These are phyloP conservation scores for Penstemon newberryi DNA, from an alignment of 257 asterid genomes.

Conservation along the genomic window DNA sequence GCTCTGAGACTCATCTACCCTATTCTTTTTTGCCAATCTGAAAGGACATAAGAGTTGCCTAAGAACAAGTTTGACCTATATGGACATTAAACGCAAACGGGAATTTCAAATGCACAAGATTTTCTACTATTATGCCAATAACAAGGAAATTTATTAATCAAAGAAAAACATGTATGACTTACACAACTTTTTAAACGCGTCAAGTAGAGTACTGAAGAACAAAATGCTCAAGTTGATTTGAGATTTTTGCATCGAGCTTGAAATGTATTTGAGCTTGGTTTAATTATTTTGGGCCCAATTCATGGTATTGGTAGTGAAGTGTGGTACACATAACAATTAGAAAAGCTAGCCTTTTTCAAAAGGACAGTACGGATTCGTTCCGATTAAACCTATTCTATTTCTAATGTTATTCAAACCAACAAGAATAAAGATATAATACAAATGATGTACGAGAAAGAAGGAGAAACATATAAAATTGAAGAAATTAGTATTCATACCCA, in stretches of 20 bases:
- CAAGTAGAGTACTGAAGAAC: too few relatives aligned
- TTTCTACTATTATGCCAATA: background rate
- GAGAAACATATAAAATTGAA: background rate
- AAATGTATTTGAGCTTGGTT: too few relatives aligned
- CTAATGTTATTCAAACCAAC: background rate
- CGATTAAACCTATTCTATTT: background rate
- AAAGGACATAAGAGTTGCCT: constrained; percentile 23
- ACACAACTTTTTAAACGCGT: background rate
- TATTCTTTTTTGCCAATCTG: constrained; percentile 50
- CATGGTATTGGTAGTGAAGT: too few relatives aligned
- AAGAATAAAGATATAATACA: background rate
- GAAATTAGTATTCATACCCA: constrained; percentile 40
- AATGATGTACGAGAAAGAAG: background rate
- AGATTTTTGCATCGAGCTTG: too few relatives aligned
- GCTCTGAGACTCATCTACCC: constrained; percentile 77
- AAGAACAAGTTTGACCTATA: constrained; percentile 23
- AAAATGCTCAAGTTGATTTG: too few relatives aligned
- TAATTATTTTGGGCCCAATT: too few relatives aligned
- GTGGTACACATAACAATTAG: constrained; percentile 2
- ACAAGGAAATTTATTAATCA: background rate
- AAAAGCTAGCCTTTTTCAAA: constrained; percentile 1
- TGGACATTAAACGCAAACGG: background rate
- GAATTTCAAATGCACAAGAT: constrained; percentile 1
- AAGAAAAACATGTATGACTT: background rate
- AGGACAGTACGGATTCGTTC: background rate